Evolutionary conservation across 495 filamentous ascomycete species (phyloP), one percentile per base, ranked within the genome.

Genomic region (Talaromyces ruber): DNA sequence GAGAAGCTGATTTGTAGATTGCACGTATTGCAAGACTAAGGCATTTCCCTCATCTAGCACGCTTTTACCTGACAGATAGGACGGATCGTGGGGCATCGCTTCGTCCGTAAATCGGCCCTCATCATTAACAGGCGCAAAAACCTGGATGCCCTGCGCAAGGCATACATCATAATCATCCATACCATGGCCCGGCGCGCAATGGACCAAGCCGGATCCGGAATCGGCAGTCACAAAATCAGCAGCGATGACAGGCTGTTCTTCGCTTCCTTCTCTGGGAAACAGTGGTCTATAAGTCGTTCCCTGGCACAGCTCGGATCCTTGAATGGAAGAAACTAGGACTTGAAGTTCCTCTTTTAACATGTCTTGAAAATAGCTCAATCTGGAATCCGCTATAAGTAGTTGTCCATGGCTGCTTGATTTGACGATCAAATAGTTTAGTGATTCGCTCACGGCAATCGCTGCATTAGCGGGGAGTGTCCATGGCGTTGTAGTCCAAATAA

Each of bases 401-500:
- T 80, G 79, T 34, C 86, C 85, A 43, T 82, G 71, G 6, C 61
- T 71, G 3, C 78, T 76, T 11, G 82, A 79, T 63, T 81, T 71
- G 34, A 95, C 74, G 58, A 97, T 75, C 26, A 76, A 74, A 71
- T 99, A 99, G 55, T 86, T 78, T 63, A 97, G 64, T 16, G 86
- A 83, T 2, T 83, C 70, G 64, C 88, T 82, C 28, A 98, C 79
- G 6, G 90, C 92, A 71, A 99, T 90, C 2, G 89, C 93, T 65
- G 83, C 82, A 70, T 99, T 99, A 18, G 95, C 92, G 2, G 94
- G 95, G 3, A 99, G 76, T 0, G 94, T 98, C 94, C 94, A 99
- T 1, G 94, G 95, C 2, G 93, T 98, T 0, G 94, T 99, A 8
- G 94, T 99, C 94, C 94, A 99, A 62, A 97, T 89, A 26, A 94